Percentiles rank a stretch among this genome's conserved stretches.
phyloP scores from a whole-genome alignment of 164 flowering plant genomes.

The Liriodendron chinense region DNA sequence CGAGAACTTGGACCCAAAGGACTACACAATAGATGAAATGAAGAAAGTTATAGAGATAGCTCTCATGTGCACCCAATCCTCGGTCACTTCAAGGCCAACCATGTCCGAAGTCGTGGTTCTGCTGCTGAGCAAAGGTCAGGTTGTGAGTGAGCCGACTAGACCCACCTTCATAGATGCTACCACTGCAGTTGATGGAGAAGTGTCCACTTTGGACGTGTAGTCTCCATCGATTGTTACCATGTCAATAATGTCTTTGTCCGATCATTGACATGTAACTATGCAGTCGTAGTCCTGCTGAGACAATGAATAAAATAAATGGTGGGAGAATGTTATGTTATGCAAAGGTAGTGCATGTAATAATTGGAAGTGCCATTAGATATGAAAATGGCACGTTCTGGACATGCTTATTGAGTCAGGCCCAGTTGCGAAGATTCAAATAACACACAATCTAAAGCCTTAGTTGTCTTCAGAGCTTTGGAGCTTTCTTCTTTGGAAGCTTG shows the following conservation, averaged over 20 bases:
- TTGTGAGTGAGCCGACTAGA: constrained; percentile 11
- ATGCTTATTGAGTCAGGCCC: neutral
- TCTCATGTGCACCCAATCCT: constrained; percentile 44
- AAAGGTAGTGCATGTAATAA: neutral
- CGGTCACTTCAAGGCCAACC: constrained; percentile 33
- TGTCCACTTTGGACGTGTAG: constrained; percentile 18
- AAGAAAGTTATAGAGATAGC: constrained; percentile 41
- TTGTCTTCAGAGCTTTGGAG: too few species aligned
- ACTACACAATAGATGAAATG: constrained; percentile 25
- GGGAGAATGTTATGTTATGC: neutral
- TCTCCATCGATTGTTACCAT: constrained; percentile 25
- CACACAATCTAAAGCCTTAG: too few species aligned
- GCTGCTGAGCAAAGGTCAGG: constrained; percentile 21
- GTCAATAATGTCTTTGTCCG: constrained; percentile 4
- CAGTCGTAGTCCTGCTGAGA: neutral
- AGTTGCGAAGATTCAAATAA: too few species aligned
- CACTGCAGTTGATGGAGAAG: constrained; percentile 7
- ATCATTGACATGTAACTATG: neutral
- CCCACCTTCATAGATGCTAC: constrained; percentile 28
- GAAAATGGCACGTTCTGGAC: neutral
- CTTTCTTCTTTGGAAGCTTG: too few species aligned
- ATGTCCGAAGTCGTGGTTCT: constrained; percentile 47
- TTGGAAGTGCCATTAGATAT: too few species aligned
- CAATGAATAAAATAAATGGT: neutral
- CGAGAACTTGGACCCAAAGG: constrained; percentile 28